Base-by-base conservation (phyloP, 2,329 filamentous ascomycete species). In the Cercospora sojina region DNA sequence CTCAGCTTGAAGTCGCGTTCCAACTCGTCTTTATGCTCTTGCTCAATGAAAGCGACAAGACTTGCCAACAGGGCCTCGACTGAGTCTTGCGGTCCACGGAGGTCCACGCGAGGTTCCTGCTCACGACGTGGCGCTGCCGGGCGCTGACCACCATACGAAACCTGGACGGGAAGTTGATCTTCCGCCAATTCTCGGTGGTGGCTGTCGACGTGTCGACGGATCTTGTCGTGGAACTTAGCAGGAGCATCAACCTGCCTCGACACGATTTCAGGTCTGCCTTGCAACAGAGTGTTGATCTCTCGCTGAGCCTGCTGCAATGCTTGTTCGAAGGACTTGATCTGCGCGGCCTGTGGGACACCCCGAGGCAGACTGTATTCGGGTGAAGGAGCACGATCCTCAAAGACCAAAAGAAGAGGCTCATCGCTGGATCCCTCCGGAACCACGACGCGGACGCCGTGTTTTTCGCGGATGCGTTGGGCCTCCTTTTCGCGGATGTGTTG, bases 21-120 rank as follows among this genome's bases (percentile, higher is more conserved):
- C 77, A 95, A 91, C 79, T 98, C 94, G 68, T 98, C 93, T 77
- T 92, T 87, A 81, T 93, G 91, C 79, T 96, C 93, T 77, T 96
- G 90, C 76, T 90, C 89, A 23, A 98, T 84, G 75, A 97, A 98
- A 6, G 87, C 87, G 66, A 86, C 80, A 62, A 96, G 87, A 82
- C 93, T 95, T 38, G 85, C 80, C 31, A 87, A 84, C 43, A 98
- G 85, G 2, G 87, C 86, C 60, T 91, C 86, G 3, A 97, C 92
- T 23, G 87, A 86, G 18, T 87, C 86, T 56, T 86, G 82, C 23
- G 93, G 93, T 23, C 94, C 94, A 67, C 91, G 90, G 67, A 97
- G 85, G 53, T 87, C 90, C 66, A 84, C 79, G 64, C 79, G 82
- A 57, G 79, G 77, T 2, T 83, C 84, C 1, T 86, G 85, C 60